Percentiles rank a stretch among this genome's conserved stretches.
These are phyloP conservation scores for Solanum etuberosum DNA, from an alignment of 257 asterid genomes.

Conservation along the genomic window DNA sequence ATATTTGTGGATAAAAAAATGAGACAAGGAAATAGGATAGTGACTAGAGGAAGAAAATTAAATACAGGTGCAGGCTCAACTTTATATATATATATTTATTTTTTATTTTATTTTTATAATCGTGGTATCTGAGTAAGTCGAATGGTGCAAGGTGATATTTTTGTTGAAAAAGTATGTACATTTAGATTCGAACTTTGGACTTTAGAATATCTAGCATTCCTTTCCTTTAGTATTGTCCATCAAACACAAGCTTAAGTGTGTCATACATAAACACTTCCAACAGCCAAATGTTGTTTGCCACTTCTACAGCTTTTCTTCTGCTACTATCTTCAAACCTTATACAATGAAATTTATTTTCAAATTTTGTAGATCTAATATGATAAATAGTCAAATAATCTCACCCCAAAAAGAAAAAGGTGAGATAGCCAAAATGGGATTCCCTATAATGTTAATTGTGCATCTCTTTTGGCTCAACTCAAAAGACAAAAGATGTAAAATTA, in stretches of 20 bases:
- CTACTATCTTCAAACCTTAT: not conserved
- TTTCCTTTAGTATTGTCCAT: no score
- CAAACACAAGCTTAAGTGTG: not conserved
- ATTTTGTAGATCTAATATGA: not conserved
- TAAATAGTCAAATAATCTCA: no score
- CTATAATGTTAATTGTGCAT: not conserved
- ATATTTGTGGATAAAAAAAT: not conserved
- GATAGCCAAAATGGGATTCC: not conserved
- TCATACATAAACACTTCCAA: not conserved
- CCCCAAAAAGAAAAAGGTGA: no score
- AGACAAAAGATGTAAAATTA: not conserved
- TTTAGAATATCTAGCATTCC: no score
- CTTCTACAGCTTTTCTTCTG: not conserved
- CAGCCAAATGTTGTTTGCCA: not conserved
- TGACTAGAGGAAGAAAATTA: not conserved
- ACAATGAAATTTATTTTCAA: not conserved
- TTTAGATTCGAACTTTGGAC: no score
- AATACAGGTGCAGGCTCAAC: no score
- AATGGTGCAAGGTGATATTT: not conserved
- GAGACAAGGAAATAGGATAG: not conserved
- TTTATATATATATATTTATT: no score
- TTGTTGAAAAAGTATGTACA: not conserved
- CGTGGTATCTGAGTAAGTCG: fast-evolving
- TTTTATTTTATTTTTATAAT: no score
- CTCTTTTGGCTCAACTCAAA: not conserved